Evolutionary conservation across 2,329 filamentous ascomycete species (phyloP), one percentile per base, ranked within the genome.

Genomic region (Colletotrichum eleusines): DNA sequence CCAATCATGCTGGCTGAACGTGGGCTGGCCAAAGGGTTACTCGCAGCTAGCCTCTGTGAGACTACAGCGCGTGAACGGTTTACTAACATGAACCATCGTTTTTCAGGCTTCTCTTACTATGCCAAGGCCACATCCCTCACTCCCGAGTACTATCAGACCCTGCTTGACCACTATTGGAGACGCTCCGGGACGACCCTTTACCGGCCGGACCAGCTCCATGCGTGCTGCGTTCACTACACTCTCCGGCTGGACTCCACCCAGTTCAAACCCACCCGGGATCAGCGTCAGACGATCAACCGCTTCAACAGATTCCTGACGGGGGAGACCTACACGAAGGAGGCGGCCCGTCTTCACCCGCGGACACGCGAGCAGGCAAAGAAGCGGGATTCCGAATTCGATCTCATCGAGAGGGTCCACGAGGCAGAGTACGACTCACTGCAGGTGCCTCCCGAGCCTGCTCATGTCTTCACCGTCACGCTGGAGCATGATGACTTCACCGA

Each of bases 211-310:
- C 90, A 94, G 76, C 87, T 87, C 69, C 86, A 90, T 67, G 93
- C 94, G 72, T 99, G 96, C 77, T 99, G 96, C 80, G 94, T 95
- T 54, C 94, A 98, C 77, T 98, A 95, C 79, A 94, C 92, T 1
- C 90, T 96, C 64, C 89, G 92, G 57, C 84, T 95, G 26, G 91
- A 94, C 75, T 89, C 89, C 31, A 79, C 83, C 57, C 82, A 85
- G 48, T 93, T 92, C 80, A 90, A 88, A 74, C 84, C 92, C 7
- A 87, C 88, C 35, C 90, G 88, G 78, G 90, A 94, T 76, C 94
- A 96, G 76, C 86, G 93, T 46, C 91, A 94, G 77, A 86, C 91
- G 1, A 80, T 94, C 74, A 94, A 95, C 79, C 88, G 91, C 53
- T 95, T 95, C 85, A 93, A 93, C 77, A 89, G 84, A 72, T 88